A percentile compares a stretch with the other conserved stretches of the same genome.
Evolutionary conservation across 257 asterid species (phyloP).

Genomic region (Plantago major): DNA sequence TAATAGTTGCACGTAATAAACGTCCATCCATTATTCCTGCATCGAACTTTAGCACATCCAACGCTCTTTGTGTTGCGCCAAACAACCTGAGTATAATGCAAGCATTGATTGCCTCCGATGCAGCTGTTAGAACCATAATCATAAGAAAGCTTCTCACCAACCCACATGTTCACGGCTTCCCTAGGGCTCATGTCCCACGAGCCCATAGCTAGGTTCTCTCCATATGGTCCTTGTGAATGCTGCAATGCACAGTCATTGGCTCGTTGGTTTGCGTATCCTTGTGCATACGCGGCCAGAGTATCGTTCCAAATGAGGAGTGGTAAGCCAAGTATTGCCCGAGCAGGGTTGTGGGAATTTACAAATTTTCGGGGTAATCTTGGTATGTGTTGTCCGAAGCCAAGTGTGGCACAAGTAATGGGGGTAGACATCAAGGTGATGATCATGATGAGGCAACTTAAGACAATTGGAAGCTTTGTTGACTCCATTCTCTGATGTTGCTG

Average conservation of each 20-base stretch:
- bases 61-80: too few relatives aligned
- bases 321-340: conserved; percentile 34
- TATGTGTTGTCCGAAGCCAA: background rate
- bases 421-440: background rate
- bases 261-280: conserved; percentile 28
- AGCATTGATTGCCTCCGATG: background rate
- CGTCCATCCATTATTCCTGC: too few relatives aligned
- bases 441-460: background rate
- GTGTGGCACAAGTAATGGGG: background rate
- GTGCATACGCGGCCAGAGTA: conserved; percentile 33
- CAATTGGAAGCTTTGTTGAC: background rate
- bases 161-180: too few relatives aligned
- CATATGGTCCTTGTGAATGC: conserved; percentile 48
- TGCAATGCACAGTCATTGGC: conserved; percentile 21
- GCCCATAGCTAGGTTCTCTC: conserved; percentile 59
- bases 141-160: too few relatives aligned
- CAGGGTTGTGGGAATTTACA: conserved; percentile 36
- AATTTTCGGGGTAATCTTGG: conserved; percentile 24
- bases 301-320: conserved; percentile 31
- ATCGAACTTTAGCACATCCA: background rate
- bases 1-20: too few relatives aligned
- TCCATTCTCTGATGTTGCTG: background rate
- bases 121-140: too few relatives aligned
- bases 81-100: too few relatives aligned
- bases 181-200: conserved; percentile 27